Conservation (phyloP, 1,284 basidiomycete species). For the Cryptococcus neoformans region DNA sequence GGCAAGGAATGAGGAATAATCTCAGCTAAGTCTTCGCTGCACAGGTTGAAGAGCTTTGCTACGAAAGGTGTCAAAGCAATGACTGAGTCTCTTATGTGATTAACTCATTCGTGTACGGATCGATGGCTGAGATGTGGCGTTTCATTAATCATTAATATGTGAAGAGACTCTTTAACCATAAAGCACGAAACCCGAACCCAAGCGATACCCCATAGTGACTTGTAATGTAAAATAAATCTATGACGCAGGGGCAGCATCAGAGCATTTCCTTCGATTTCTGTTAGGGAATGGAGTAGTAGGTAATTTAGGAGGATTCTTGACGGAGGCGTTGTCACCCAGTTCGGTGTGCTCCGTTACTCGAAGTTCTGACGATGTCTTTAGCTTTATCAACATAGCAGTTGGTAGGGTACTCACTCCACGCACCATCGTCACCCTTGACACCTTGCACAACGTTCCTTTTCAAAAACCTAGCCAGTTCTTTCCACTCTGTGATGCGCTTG, state of each 20-base stretch:
- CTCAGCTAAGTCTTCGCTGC: too few species aligned
- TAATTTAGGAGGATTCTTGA: conserved; percentile 31
- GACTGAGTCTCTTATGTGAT: too few species aligned
- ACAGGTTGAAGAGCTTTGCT: too few species aligned
- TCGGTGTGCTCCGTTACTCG: conserved; percentile 46
- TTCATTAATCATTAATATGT: not conserved
- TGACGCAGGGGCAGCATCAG: not conserved
- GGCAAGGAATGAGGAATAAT: too few species aligned
- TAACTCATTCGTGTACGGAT: too few species aligned
- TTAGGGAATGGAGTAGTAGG: conserved; percentile 47
- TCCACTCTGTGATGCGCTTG: conserved; percentile 46
- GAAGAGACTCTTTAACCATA: not conserved
- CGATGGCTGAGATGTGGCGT: conserved; percentile 41
- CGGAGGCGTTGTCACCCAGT: conserved; percentile 42
- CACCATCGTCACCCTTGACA: conserved; percentile 28
- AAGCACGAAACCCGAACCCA: too few species aligned
- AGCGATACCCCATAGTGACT: too few species aligned
- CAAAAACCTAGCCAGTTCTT: conserved; percentile 44
- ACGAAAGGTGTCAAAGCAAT: too few species aligned
- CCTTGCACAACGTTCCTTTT: conserved; percentile 49
- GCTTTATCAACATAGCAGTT: not conserved
- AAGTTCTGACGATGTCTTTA: conserved; percentile 27
- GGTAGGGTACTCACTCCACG: conserved; percentile 31
- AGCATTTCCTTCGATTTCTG: conserved; percentile 21
- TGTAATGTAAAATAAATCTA: conserved; percentile 1